Evolutionary conservation across 106 monocot genomes (phyloP).

Genomic region (Apostasia ramifera): DNA sequence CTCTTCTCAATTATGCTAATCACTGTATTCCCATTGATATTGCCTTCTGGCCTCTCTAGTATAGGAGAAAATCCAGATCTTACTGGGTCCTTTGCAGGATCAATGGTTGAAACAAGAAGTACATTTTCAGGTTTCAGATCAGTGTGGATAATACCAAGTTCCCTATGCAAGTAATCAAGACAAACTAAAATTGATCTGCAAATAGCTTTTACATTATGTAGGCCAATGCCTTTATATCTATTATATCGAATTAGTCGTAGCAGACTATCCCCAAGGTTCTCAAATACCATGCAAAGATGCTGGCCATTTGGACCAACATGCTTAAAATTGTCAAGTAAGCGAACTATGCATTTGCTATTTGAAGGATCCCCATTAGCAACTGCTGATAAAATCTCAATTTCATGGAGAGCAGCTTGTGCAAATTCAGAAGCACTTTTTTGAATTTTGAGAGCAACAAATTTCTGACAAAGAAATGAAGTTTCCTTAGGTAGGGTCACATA

Average conservation of each 20-base stretch:
- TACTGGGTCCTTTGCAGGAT: conserved; percentile 84
- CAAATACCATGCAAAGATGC: conserved; percentile 74
- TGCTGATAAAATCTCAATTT: conserved; percentile 73
- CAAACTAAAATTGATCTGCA: conserved; percentile 66
- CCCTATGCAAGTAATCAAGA: conserved; percentile 81
- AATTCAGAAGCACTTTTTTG: conserved; percentile 83
- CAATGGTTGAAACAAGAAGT: conserved; percentile 75
- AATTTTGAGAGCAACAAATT: conserved; percentile 87
- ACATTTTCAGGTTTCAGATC: conserved; percentile 95
- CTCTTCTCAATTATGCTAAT: conserved; percentile 51
- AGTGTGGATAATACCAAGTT: conserved; percentile 76
- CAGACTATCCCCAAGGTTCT: conserved; percentile 86
- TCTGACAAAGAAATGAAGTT: conserved; percentile 32
- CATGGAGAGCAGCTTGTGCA: conserved; percentile 78
- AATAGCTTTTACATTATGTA: conserved; percentile 53
- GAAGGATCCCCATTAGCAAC: conserved; percentile 64
- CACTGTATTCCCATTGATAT: conserved; percentile 25
- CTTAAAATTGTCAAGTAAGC: conserved; percentile 73
- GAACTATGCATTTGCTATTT: conserved; percentile 63
- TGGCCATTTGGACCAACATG: conserved; percentile 93
- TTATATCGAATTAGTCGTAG: conserved; percentile 75
- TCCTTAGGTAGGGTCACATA: background rate
- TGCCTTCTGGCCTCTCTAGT: conserved; percentile 62
- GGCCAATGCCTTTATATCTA: conserved; percentile 67
- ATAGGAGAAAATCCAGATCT: conserved; percentile 61